These are phyloP conservation scores for Mortierella antarctica DNA, from an alignment of 192 early-diverging fungal species.

Conservation along the genomic window DNA sequence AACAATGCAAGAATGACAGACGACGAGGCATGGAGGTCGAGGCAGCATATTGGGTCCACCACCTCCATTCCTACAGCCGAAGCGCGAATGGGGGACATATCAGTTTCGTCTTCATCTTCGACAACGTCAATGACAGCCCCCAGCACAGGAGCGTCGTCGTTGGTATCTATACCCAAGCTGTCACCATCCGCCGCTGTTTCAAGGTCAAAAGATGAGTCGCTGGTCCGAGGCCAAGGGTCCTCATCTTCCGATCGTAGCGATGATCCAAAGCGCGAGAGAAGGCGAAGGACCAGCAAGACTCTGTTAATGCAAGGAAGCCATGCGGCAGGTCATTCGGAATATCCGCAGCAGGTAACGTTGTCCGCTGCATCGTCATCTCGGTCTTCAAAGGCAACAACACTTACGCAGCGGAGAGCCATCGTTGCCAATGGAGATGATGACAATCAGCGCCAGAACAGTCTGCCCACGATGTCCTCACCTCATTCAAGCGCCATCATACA, in stretches of 20 bases:
- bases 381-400: too few relatives aligned
- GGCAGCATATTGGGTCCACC: too few relatives aligned
- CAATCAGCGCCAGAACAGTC: not conserved
- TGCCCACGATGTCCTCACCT: not conserved
- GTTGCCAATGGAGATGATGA: not conserved
- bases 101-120: too few relatives aligned
- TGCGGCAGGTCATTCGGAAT: not conserved
- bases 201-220: not conserved
- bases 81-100: too few relatives aligned
- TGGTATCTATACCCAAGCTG: constrained; percentile 2
- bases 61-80: too few relatives aligned
- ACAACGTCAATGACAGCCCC: too few relatives aligned
- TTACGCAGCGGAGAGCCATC: too few relatives aligned
- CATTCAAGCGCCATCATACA: constrained; percentile 1
- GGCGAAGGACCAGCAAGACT: constrained; percentile 12
- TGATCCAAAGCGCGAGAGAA: constrained; percentile 9
- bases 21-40: too few relatives aligned
- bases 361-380: too few relatives aligned
- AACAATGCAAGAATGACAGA: too few relatives aligned
- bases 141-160: not conserved
- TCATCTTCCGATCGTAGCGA: not conserved
- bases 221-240: not conserved
- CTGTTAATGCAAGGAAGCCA: not conserved
- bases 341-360: too few relatives aligned
- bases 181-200: not conserved